Evolutionary conservation across 352 stramenopile species (phyloP).

Genomic region (Phytopythium cucurbitacearum): DNA sequence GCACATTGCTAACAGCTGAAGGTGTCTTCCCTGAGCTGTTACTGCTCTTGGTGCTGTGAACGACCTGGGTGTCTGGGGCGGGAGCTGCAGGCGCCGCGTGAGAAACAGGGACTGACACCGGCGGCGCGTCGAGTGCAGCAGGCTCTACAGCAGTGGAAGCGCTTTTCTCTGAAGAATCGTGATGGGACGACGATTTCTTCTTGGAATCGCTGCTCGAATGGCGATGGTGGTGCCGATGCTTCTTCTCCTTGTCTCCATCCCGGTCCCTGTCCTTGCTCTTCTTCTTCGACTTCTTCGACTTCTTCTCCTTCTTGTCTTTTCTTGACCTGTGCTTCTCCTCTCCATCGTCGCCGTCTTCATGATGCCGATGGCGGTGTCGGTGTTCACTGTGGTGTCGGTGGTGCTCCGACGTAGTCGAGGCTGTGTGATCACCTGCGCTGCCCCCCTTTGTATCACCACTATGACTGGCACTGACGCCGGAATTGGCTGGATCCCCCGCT

Average conservation of each 20-base stretch:
- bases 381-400: slow-evolving; percentile 21
- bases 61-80: too few species aligned
- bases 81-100: too few species aligned
- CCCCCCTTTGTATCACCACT: not conserved
- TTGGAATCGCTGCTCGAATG: slow-evolving; percentile 22
- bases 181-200: slow-evolving; percentile 41
- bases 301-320: slow-evolving; percentile 58
- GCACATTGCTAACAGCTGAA: slow-evolving; percentile 4
- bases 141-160: not conserved
- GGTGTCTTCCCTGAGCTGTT: not conserved
- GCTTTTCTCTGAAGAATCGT: slow-evolving; percentile 4
- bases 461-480: slow-evolving; percentile 2
- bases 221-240: slow-evolving; percentile 19
- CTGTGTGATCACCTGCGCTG: slow-evolving; percentile 11
- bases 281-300: slow-evolving; percentile 72
- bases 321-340: slow-evolving; percentile 31
- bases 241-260: slow-evolving; percentile 21
- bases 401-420: slow-evolving; percentile 6
- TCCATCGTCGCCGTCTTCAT: slow-evolving; percentile 13
- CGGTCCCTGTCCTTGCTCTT: slow-evolving; percentile 62
- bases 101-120: too few species aligned
- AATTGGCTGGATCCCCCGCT: slow-evolving; percentile 5
- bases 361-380: slow-evolving; percentile 13
- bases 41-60: not conserved
- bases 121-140: too few species aligned